Conservation (phyloP, 108 stramenopile genomes). For the Skeletonema marinoi region DNA sequence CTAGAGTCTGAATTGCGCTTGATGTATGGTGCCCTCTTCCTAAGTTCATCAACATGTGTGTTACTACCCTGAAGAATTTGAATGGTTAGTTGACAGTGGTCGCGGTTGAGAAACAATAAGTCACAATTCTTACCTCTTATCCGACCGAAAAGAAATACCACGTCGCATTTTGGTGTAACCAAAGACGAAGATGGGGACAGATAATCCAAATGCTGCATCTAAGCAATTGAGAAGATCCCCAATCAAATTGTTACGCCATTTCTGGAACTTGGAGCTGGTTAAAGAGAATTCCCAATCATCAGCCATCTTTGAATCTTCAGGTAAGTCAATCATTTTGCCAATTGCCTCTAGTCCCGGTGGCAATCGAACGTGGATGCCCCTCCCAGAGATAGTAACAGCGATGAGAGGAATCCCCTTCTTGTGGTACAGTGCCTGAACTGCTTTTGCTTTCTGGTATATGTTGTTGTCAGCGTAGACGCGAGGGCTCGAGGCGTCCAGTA, state of each 20-base stretch:
- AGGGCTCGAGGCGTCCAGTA: slow-evolving; percentile 36
- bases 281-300: too few species aligned
- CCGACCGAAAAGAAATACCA: slow-evolving; percentile 36
- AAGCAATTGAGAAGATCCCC: slow-evolving; percentile 11
- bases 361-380: slow-evolving; percentile 15
- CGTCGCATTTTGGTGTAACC: slow-evolving; percentile 44
- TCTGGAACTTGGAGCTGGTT: too few species aligned
- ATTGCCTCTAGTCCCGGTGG: neutral
- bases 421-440: slow-evolving; percentile 12
- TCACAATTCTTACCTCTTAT: slow-evolving; percentile 17
- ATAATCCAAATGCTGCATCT: slow-evolving; percentile 26
- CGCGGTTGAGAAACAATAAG: neutral
- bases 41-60: slow-evolving; percentile 29
- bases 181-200: slow-evolving; percentile 40
- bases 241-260: slow-evolving; percentile 9
- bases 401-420: slow-evolving; percentile 10
- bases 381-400: slow-evolving; percentile 15
- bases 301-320: too few species aligned
- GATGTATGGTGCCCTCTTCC: slow-evolving; percentile 31
- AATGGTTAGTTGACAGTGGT: neutral
- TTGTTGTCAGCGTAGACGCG: slow-evolving; percentile 20
- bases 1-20: slow-evolving; percentile 36
- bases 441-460: slow-evolving; percentile 16
- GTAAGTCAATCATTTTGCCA: too few species aligned
- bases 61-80: neutral